Base-by-base conservation (phyloP, 345 rosid genomes). In the Odontarrhena argentea region DNA sequence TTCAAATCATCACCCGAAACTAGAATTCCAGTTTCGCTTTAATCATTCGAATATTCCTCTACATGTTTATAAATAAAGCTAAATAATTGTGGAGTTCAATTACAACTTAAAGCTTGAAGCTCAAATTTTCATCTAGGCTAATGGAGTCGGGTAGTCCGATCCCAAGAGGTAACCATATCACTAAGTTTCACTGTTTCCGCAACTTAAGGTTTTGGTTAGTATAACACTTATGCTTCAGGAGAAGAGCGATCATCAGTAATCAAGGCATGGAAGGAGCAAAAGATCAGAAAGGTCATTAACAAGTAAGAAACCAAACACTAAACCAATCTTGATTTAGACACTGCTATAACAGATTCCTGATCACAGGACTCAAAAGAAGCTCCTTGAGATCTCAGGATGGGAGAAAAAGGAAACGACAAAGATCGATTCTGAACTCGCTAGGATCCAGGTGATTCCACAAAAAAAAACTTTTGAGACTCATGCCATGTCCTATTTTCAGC, bases 181-280 rank as follows among this genome's bases (percentile, higher is more conserved):
- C 64, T 28, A 49, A 41, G 34, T 55, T 71, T 38, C 34, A 45
- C 9, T 46, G n/a, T 48, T 18, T 15, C 37, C 44, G 36, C 36
- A 28, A 36, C 2, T 15, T 11, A 14, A 26, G 8, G 4, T 30
- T 38, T 11, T 55, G 3, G 10, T 38, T 92, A 86, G 51, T 28
- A 79, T 54, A 85, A 86, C n/a, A 84, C 80, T 24, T 90, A 81
- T 0, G 78, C 76, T 25, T 45, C 84, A 63, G 96, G 85, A 18
- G 83, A 85, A 60, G 97, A 71, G 51, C 87, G 81, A 72, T 15
- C 46, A 24, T 75, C 87, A 32, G 75, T 84, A 55, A 67, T 90
- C 72, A 80, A 78, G 78, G 93, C 96, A 68, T 87, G 98, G 96
- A 96, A 90, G 75, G 97, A 87, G 1, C 84, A 76, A 2, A 87